Conservation (phyloP, 2,329 filamentous ascomycete genomes). For the Calonectria ilicicola region DNA sequence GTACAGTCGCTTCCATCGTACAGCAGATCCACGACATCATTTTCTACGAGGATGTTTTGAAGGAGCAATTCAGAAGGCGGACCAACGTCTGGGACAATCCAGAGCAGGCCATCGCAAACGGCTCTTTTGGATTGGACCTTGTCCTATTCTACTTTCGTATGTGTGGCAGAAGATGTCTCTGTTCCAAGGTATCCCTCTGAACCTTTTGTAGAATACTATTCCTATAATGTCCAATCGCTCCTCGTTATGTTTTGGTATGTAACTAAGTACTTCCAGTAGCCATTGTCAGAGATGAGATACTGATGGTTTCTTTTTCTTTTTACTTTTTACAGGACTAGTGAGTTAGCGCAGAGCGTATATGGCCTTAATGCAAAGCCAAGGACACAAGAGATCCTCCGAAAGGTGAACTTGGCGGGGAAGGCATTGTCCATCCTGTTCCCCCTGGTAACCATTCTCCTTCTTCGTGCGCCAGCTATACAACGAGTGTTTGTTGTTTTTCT, state of each 20-base stretch:
- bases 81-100: background rate
- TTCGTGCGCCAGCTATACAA: background rate
- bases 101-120: background rate
- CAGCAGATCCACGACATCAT: background rate
- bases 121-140: background rate
- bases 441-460: background rate
- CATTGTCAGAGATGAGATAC: background rate
- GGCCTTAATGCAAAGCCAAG: background rate
- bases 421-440: background rate
- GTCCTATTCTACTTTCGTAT: background rate
- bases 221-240: background rate
- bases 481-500: background rate
- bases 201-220: background rate
- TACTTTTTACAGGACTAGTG: background rate
- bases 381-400: background rate
- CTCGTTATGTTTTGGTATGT: constrained; percentile 5
- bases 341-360: background rate
- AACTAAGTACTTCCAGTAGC: background rate
- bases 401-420: background rate
- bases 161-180: background rate
- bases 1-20: background rate
- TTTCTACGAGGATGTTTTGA: background rate
- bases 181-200: background rate
- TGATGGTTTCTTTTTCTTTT: background rate
- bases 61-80: background rate